Conservation (phyloP, 1,284 basidiomycete genomes). For the Rhodotorula glutinis region DNA sequence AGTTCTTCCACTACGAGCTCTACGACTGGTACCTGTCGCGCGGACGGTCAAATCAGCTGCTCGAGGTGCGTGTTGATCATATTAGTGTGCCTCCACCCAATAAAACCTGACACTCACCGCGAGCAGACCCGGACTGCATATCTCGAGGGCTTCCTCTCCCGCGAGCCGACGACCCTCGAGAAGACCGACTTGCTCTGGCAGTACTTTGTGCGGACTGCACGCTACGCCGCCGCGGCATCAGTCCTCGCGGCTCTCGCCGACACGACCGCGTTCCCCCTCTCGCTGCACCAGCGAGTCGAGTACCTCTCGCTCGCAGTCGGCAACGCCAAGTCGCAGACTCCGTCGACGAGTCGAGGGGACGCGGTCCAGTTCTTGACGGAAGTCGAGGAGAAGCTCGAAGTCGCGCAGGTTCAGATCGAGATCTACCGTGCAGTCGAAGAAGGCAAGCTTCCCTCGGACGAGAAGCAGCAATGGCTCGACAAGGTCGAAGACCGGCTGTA, state of each 20-base stretch:
- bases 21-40: conserved; percentile 89
- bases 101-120: too few species aligned
- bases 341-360: conserved; percentile 64
- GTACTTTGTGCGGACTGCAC: conserved; percentile 87
- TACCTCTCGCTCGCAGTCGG: conserved; percentile 89
- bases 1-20: conserved; percentile 88
- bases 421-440: conserved; percentile 54
- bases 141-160: conserved; percentile 79
- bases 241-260: conserved; percentile 83
- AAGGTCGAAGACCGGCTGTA: conserved; percentile 56
- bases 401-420: conserved; percentile 93
- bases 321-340: conserved; percentile 85
- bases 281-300: conserved; percentile 71
- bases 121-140: conserved; percentile 71
- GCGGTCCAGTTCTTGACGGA: conserved; percentile 86
- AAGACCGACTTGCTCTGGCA: conserved; percentile 94
- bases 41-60: conserved; percentile 77
- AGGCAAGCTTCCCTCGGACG: conserved; percentile 48
- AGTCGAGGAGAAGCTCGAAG: conserved; percentile 93
- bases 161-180: conserved; percentile 73
- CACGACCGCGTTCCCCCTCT: conserved; percentile 60
- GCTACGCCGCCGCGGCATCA: conserved; percentile 78
- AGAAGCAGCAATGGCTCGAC: conserved; percentile 61
- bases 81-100: too few species aligned
- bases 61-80: conserved; percentile 76